Evolutionary conservation across 2,329 filamentous ascomycete species (phyloP), one percentile per base, ranked within the genome.

Genomic region (Colletotrichum sp.): DNA sequence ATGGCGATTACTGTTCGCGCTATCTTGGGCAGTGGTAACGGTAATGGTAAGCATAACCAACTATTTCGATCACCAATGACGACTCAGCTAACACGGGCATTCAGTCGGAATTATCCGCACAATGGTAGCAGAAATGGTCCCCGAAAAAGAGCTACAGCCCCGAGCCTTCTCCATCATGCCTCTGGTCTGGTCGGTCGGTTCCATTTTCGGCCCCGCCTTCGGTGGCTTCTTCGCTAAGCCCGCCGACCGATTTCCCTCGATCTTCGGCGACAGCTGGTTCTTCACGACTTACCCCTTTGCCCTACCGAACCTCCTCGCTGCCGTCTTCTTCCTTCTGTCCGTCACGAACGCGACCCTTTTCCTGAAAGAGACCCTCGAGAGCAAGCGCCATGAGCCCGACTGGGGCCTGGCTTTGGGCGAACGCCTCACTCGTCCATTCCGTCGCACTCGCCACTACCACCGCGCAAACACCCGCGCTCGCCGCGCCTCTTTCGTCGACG

Each of bases 121-220:
- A 18, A 95, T 97, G 87, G 96, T 98, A 3, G 96, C 96, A 0
- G 96, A 98, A 84, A 93, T 98, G 90, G 96, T 98, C 3, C 94
- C 95, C 0, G 93, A 97, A 83, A 95, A 91, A 82, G 94, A 96
- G 81, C 88, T 98, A 8, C 96, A 98, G 81, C 96, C 96, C 0
- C 89, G 92, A 68, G 97, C 97, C 0, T 99, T 99, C 84, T 96
- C 94, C 78, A 89, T 99, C 61, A 98, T 99, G 96, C 96, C 96
- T 6, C 86, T 99, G 18, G 94, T 92, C 36, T 99, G 95, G 94
- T 96, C 93, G 13, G 87, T 98, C 68, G 96, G 96, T 1, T 94
- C 93, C 43, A 95, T 98, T 48, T 94, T 98, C 79, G 96, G 96
- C 0, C 96, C 96, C 2, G 93, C 92, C 6, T 94, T 99, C 80